A percentile compares a stretch with the other conserved stretches of the same genome.
phyloP scores from a whole-genome alignment of 345 rosid genomes.

The Erucastrum elatum region DNA sequence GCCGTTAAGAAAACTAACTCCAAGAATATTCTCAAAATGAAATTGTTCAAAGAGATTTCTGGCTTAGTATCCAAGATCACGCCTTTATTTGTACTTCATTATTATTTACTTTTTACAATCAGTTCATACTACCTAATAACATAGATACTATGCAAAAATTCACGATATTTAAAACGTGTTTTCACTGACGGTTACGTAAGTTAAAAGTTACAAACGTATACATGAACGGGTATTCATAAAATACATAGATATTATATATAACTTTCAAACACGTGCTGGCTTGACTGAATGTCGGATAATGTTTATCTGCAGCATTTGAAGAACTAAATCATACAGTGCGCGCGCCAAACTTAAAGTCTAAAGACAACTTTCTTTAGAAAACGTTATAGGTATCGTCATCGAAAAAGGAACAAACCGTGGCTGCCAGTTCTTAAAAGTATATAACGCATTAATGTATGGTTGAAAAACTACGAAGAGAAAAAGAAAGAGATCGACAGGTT shows the following conservation, averaged over 20 bases:
- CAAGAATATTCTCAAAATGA: neutral
- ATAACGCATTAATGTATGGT: neutral
- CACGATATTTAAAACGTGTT: neutral
- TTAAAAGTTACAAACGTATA: too few relatives aligned
- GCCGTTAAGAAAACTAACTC: neutral
- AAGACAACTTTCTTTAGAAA: neutral
- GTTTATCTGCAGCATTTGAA: neutral
- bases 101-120: neutral
- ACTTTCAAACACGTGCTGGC: neutral
- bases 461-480: neutral
- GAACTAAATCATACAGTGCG: neutral
- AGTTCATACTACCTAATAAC: neutral
- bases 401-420: neutral
- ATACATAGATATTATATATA: neutral
- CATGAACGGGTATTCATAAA: neutral
- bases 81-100: neutral
- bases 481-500: neutral
- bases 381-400: neutral
- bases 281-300: neutral
- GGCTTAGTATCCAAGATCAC: neutral
- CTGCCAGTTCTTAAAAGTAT: neutral
- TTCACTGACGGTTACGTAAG: neutral
- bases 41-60: neutral
- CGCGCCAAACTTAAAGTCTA: neutral
- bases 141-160: neutral